A percentile compares a stretch with the other conserved stretches of the same genome.
Evolutionary conservation across 2,329 filamentous ascomycete species (phyloP).

Genomic region (Setomelanomma holmii): DNA sequence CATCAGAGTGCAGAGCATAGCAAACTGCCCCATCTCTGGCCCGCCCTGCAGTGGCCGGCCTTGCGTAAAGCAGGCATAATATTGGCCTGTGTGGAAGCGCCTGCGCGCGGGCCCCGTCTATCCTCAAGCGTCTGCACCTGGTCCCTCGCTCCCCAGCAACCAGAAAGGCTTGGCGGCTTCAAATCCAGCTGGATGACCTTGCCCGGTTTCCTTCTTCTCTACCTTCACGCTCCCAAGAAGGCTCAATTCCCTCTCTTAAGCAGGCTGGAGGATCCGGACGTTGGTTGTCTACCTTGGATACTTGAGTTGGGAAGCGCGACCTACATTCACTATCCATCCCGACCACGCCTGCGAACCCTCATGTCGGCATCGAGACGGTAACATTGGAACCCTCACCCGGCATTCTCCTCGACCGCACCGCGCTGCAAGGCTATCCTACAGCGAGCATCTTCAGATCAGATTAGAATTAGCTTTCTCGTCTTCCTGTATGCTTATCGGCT

Average conservation of each 20-base stretch:
- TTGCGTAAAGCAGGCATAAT: slow-evolving; percentile 22
- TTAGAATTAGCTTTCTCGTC: slow-evolving; percentile 51
- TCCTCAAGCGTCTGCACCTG: slow-evolving; percentile 27
- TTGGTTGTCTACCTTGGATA: slow-evolving; percentile 35
- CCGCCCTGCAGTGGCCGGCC: slow-evolving; percentile 21
- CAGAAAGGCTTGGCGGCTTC: slow-evolving; percentile 41
- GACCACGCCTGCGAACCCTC: slow-evolving; percentile 25
- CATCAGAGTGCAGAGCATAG: slow-evolving; percentile 24
- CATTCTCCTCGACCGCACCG: slow-evolving; percentile 20
- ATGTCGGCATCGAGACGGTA: slow-evolving; percentile 35
- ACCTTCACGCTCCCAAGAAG: slow-evolving; percentile 52
- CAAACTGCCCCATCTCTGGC: slow-evolving; percentile 30
- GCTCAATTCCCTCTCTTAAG: slow-evolving; percentile 32
- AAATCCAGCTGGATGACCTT: slow-evolving; percentile 45
- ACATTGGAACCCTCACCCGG: slow-evolving; percentile 20
- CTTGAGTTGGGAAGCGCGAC: slow-evolving; percentile 33
- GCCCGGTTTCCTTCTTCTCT: slow-evolving; percentile 35
- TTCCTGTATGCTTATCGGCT: slow-evolving; percentile 45
- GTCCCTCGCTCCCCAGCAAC: slow-evolving; percentile 33
- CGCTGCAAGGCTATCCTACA: slow-evolving; percentile 29
- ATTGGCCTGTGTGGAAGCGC: slow-evolving; percentile 37
- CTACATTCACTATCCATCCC: slow-evolving; percentile 28
- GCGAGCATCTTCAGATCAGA: slow-evolving; percentile 49
- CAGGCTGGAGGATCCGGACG: slow-evolving; percentile 30
- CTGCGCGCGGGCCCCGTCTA: slow-evolving; percentile 33